phyloP scores from a whole-genome alignment of 495 filamentous ascomycete genomes.

The Penicillium riverlandense region DNA sequence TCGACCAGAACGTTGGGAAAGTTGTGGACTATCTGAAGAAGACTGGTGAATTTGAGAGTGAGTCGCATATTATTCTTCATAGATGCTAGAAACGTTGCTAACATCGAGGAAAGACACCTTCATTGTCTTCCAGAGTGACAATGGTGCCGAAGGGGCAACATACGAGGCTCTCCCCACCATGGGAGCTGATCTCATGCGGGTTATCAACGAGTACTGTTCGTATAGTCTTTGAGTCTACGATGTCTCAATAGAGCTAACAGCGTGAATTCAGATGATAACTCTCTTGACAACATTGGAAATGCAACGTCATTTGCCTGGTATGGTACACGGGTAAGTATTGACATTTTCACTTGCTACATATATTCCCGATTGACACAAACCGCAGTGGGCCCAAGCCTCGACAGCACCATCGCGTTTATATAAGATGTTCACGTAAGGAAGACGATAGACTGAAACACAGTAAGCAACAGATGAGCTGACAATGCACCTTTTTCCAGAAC shows the following conservation, averaged over 20 bases:
- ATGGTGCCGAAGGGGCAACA: constrained; percentile 46
- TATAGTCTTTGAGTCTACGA: too few species aligned
- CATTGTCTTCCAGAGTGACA: constrained; percentile 46
- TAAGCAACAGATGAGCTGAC: too few species aligned
- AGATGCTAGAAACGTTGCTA: too few species aligned
- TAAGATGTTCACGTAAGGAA: too few species aligned
- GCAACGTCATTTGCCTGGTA: constrained; percentile 54
- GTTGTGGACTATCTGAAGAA: constrained; percentile 38
- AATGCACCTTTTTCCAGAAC: too few species aligned
- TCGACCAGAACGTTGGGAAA: constrained; percentile 44
- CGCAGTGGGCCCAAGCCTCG: too few species aligned
- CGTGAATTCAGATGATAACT: constrained; percentile 33
- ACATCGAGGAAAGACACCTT: constrained; percentile 27
- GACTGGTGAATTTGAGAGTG: constrained; percentile 41
- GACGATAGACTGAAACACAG: too few species aligned
- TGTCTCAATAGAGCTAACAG: too few species aligned
- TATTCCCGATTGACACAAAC: too few species aligned
- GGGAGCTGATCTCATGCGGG: background rate
- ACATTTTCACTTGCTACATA: too few species aligned
- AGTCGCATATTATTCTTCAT: too few species aligned
- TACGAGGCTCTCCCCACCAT: constrained; percentile 9
- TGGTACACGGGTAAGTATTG: constrained; percentile 29
- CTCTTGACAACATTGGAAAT: constrained; percentile 48
- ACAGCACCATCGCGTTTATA: too few species aligned
- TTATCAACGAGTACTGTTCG: constrained; percentile 36